Evolutionary conservation across 75 land plant species (phyloP).

Genomic region (Isoetes taiwanensis): DNA sequence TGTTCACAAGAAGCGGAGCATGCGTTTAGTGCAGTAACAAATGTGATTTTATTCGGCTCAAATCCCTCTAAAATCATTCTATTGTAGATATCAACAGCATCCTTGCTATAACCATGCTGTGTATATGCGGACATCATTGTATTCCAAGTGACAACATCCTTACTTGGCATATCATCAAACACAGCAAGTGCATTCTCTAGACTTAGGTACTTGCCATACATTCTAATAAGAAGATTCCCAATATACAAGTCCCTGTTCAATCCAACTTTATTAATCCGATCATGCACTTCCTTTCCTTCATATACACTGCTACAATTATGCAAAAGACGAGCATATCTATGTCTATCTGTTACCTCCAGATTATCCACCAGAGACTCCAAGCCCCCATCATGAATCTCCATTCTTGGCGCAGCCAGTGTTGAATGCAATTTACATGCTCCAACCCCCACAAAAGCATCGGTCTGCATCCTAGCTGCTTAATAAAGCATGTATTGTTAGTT

Average conservation of each 20-base stretch:
- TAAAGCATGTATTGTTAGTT: too few relatives aligned
- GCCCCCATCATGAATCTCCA: too few relatives aligned
- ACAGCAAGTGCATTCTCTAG: not conserved
- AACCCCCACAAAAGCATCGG: too few relatives aligned
- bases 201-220: not conserved
- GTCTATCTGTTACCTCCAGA: too few relatives aligned
- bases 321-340: too few relatives aligned
- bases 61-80: not conserved
- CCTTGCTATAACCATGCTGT: not conserved
- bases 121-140: not conserved
- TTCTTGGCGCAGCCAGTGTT: too few relatives aligned
- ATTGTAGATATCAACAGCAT: not conserved
- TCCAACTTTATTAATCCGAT: too few relatives aligned
- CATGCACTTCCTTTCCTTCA: too few relatives aligned
- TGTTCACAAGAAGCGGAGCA: not conserved
- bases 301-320: too few relatives aligned
- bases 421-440: too few relatives aligned
- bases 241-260: not conserved
- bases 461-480: too few relatives aligned
- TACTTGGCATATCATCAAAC: not conserved
- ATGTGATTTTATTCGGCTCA: not conserved
- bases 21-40: not conserved
- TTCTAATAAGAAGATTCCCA: not conserved
- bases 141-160: not conserved
- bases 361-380: too few relatives aligned